phyloP scores from a whole-genome alignment of 2,329 filamentous ascomycete species.

The Alternaria sp. region DNA sequence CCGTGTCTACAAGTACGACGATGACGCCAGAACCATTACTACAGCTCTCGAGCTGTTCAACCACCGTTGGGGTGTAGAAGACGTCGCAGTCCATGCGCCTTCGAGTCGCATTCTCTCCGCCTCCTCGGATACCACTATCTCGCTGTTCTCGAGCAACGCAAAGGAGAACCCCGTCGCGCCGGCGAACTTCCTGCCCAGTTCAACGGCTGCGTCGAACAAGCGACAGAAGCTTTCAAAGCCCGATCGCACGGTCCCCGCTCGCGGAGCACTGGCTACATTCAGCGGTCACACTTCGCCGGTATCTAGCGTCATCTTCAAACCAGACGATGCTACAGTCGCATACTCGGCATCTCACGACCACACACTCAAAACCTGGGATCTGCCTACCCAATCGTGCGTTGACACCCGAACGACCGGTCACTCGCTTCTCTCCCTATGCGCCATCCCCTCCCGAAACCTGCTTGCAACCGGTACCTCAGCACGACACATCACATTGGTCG shows the following conservation, averaged over 20 bases:
- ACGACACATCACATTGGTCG: conserved; percentile 89
- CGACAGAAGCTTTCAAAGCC: conserved; percentile 71
- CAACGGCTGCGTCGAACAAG: conserved; percentile 70
- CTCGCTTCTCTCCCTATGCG: conserved; percentile 78
- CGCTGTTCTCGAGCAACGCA: conserved; percentile 87
- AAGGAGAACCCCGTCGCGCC: conserved; percentile 77
- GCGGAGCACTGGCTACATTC: conserved; percentile 79
- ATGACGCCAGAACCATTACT: conserved; percentile 68
- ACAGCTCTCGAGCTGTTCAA: conserved; percentile 83
- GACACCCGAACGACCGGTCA: conserved; percentile 84
- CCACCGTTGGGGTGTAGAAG: conserved; percentile 76
- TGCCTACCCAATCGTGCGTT: conserved; percentile 79
- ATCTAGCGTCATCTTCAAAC: conserved; percentile 83
- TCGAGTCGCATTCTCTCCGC: conserved; percentile 83
- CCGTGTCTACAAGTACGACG: conserved; percentile 86
- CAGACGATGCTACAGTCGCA: conserved; percentile 81
- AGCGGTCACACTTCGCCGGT: conserved; percentile 75
- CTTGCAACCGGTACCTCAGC: conserved; percentile 80
- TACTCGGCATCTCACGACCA: conserved; percentile 94
- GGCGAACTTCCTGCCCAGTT: conserved; percentile 70
- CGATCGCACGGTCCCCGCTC: conserved; percentile 69
- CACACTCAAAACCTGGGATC: conserved; percentile 86
- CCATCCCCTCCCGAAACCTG: conserved; percentile 70
- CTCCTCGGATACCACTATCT: conserved; percentile 80
- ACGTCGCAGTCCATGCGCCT: conserved; percentile 74